Conservation (phyloP, 2,329 filamentous ascomycete species). For the Sporothrix pseudoabietina region DNA sequence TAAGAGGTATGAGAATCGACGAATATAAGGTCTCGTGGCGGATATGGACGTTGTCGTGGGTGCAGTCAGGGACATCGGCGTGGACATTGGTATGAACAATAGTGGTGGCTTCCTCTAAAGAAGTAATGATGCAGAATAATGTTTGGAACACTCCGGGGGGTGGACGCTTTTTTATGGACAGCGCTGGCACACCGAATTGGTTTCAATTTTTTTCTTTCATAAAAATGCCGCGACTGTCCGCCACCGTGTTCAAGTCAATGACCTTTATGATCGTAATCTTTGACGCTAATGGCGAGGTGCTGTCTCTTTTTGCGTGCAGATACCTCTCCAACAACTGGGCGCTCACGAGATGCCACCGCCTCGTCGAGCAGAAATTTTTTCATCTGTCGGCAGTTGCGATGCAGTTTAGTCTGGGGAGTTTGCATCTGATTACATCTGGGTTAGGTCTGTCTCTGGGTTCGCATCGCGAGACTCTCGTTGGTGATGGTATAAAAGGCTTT, state of each 20-base stretch:
- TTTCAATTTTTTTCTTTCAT: no score
- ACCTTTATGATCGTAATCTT: background rate
- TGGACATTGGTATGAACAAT: no score
- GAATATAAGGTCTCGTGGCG: background rate
- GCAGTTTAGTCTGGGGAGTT: background rate
- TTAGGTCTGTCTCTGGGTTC: background rate
- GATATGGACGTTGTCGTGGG: background rate
- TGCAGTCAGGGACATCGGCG: no score
- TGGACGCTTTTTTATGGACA: no score
- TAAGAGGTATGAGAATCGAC: background rate
- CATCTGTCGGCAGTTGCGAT: background rate
- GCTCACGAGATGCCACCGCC: background rate
- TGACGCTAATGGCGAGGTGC: background rate
- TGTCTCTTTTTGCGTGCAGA: background rate
- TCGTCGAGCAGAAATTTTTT: background rate
- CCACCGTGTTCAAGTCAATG: background rate
- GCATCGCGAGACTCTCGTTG: background rate
- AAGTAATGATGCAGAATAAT: background rate
- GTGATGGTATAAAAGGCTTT: background rate
- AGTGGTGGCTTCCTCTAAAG: background rate
- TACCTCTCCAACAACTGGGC: background rate
- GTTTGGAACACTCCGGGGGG: no score
- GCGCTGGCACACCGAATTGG: no score
- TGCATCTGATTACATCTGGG: background rate
- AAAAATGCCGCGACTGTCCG: no score